phyloP scores from a whole-genome alignment of 164 flowering plant species.

The Macadamia tetraphylla region DNA sequence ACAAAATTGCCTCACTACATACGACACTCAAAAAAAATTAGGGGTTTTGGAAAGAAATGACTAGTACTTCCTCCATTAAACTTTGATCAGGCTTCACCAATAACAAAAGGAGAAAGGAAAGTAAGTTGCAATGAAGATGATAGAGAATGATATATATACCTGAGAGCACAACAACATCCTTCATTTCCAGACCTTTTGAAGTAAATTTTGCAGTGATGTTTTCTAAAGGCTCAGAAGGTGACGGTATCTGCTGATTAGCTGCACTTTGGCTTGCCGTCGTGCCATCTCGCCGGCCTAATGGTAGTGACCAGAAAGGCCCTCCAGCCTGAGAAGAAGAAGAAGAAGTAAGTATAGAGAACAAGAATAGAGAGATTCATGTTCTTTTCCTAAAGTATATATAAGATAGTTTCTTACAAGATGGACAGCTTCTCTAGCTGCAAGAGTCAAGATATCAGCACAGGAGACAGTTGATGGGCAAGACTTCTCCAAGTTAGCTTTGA shows the following conservation, averaged over 20 bases:
- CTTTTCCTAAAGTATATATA: too few relatives aligned
- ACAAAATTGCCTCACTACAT: too few relatives aligned
- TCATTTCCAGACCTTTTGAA: conserved; percentile 56
- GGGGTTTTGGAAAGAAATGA: too few relatives aligned
- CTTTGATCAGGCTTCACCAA: too few relatives aligned
- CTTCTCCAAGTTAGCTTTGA: background rate
- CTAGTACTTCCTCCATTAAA: too few relatives aligned
- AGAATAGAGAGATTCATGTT: too few relatives aligned
- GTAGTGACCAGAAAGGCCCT: conserved; percentile 55
- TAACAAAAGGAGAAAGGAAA: too few relatives aligned
- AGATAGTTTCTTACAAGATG: conserved; percentile 24
- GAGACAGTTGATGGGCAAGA: background rate
- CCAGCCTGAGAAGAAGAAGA: conserved; percentile 37
- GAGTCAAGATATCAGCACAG: background rate
- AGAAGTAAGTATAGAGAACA: too few relatives aligned
- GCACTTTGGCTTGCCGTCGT: conserved; percentile 42
- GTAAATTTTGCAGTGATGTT: conserved; percentile 58
- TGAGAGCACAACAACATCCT: conserved; percentile 74
- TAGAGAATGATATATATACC: conserved; percentile 23
- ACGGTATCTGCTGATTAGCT: conserved; percentile 54
- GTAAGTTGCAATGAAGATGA: background rate
- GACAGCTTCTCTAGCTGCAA: conserved; percentile 29
- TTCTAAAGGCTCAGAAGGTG: conserved; percentile 53
- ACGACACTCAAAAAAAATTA: too few relatives aligned
- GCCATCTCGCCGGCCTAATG: conserved; percentile 60